Evolutionary conservation across 805 yeast genomes (phyloP).

Genomic region (Diddensiella caesifluorescens): DNA sequence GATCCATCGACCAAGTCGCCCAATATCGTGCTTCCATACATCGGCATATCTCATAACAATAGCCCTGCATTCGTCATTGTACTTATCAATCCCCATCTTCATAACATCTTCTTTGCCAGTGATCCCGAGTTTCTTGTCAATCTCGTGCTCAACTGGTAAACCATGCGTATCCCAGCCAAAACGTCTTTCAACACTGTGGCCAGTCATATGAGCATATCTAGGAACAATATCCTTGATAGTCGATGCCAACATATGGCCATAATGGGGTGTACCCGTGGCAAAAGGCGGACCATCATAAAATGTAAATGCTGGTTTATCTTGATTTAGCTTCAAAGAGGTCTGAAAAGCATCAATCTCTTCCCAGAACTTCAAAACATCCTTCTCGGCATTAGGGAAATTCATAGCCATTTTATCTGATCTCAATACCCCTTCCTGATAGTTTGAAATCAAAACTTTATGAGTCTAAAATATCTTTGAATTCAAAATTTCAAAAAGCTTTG

Average conservation of each 20-base stretch:
- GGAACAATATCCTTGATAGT: slow-evolving; percentile 97
- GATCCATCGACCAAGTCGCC: slow-evolving; percentile 97
- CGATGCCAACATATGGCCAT: slow-evolving; percentile 95
- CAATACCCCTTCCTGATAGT: no score
- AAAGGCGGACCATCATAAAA: slow-evolving; percentile 99
- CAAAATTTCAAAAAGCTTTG: no score
- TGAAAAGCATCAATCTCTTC: slow-evolving; percentile 92
- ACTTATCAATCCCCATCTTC: slow-evolving; percentile 88
- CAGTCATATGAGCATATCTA: slow-evolving; percentile 96
- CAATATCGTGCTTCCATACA: slow-evolving; percentile 91
- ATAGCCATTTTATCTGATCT: no score
- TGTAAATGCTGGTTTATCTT: slow-evolving; percentile 81
- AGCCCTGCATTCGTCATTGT: slow-evolving; percentile 89
- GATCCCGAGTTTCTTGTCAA: slow-evolving; percentile 94
- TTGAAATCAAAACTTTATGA: no score
- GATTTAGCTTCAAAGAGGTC: slow-evolving; percentile 71
- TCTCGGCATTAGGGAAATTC: slow-evolving; percentile 84
- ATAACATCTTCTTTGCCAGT: slow-evolving; percentile 91
- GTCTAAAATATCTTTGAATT: no score
- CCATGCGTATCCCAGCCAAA: slow-evolving; percentile 99
- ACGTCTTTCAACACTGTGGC: slow-evolving; percentile 91
- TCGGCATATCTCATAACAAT: slow-evolving; percentile 96
- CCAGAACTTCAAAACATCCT: slow-evolving; percentile 75
- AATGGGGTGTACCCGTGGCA: slow-evolving; percentile 99
- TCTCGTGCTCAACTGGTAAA: slow-evolving; percentile 96